Evolutionary conservation across 768 basidiomycete genomes (phyloP), one percentile per base, ranked within the genome.

Genomic region (Porphyrellus cyaneotinctus): DNA sequence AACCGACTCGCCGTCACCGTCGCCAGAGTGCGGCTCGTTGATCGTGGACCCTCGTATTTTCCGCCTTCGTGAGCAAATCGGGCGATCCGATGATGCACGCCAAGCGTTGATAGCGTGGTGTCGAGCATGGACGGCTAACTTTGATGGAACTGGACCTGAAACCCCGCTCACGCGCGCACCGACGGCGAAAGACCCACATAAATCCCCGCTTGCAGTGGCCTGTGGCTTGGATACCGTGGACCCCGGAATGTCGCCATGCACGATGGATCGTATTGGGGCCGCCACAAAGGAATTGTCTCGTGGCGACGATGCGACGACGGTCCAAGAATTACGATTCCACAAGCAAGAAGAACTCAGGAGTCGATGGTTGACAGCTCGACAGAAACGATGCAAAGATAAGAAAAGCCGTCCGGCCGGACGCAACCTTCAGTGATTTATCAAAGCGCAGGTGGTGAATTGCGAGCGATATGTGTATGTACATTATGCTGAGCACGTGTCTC

Each of bases 31-130:
- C 18, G 35, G 30, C 12, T 15, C 8, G 9, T 12, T n/a, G 43
- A 43, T 60, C 3, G 20, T 33, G 28, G 58, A 63, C 33, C 61
- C 61, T n/a, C 35, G 55, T 11, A 18, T 53, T 3, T 18, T 22
- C 32, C 32, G n/a, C 10, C 37, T 63, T 24, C 48, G 58, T 15
- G 32, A 39, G 15, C 52, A 45, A 30, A 35, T 63, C 22, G 18
- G 7, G 7, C 58, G 24, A 43, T 49, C 28, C 15, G 48, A 63
- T 17, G 48, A 35, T 14, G 23, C 20, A 3, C 11, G 48, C n/a
- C 50, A 43, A 24, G 28, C 26, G 24, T 33, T 63, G 38, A 51
- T 54, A 39, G 31, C 47, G 11, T 60, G 61, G 55, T 63, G 58
- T 20, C 45, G 46, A 28, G 45, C 38, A 42, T 18, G 26, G 23